Evolutionary conservation across 345 rosid species (phyloP).

Genomic region (Populus alba): DNA sequence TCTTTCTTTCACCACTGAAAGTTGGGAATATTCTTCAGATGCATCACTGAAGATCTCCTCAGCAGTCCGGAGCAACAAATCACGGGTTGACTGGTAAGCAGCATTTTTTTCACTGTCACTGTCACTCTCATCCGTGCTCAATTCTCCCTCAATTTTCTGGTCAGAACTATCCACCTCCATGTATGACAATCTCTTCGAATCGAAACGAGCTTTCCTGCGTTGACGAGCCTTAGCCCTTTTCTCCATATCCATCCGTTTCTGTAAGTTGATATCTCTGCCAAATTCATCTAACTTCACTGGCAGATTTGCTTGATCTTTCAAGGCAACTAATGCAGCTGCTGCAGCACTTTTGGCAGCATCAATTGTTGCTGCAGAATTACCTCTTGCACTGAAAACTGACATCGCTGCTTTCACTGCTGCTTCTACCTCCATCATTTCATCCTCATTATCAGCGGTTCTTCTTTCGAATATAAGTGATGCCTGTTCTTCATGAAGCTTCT

Average conservation of each 20-base stretch:
- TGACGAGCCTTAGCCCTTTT: constrained; percentile 87
- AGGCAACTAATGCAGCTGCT: constrained; percentile 61
- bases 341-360: constrained; percentile 74
- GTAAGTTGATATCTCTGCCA: constrained; percentile 85
- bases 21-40: constrained; percentile 85
- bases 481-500: constrained; percentile 70
- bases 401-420: constrained; percentile 83
- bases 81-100: constrained; percentile 72
- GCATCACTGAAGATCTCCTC: constrained; percentile 85
- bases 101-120: constrained; percentile 68
- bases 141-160: constrained; percentile 88
- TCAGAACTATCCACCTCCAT: constrained; percentile 59
- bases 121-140: constrained; percentile 96
- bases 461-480: constrained; percentile 71
- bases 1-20: constrained; percentile 69
- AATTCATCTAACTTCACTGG: constrained; percentile 85
- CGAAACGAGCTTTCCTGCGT: constrained; percentile 64
- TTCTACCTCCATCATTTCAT: constrained; percentile 82
- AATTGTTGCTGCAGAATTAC: constrained; percentile 54
- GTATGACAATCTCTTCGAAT: constrained; percentile 59
- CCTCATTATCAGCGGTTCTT: constrained; percentile 75
- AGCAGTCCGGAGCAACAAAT: constrained; percentile 63
- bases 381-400: constrained; percentile 55
- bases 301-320: constrained; percentile 55
- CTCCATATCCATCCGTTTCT: constrained; percentile 74